Conservation (phyloP, 441 rosid genomes). For the Theobroma grandiflorum region DNA sequence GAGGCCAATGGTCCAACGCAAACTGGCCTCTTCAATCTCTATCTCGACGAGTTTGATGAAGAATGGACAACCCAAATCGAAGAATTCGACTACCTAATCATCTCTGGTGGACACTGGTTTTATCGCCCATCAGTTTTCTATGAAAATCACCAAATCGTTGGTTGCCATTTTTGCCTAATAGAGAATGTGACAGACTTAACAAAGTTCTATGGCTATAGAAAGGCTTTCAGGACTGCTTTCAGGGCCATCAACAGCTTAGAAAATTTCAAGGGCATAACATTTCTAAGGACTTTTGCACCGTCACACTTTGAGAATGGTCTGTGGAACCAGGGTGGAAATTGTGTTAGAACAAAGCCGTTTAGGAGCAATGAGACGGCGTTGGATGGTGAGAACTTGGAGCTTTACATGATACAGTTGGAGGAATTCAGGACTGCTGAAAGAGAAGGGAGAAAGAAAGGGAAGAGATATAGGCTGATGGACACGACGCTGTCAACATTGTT, state of each 20-base stretch:
- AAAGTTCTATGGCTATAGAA: conserved; percentile 57
- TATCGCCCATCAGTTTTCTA: conserved; percentile 52
- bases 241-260: conserved; percentile 46
- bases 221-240: conserved; percentile 59
- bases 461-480: conserved; percentile 55
- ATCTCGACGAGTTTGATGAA: conserved; percentile 56
- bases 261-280: conserved; percentile 55
- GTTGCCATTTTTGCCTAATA: conserved; percentile 52
- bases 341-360: conserved; percentile 52
- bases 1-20: conserved; percentile 44
- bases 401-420: conserved; percentile 66
- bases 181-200: conserved; percentile 51
- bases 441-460: conserved; percentile 54
- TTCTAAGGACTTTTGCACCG: conserved; percentile 57
- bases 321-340: conserved; percentile 70
- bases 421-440: conserved; percentile 63
- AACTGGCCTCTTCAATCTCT: conserved; percentile 57
- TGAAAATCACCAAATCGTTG: conserved; percentile 42
- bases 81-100: conserved; percentile 53
- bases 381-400: conserved; percentile 50
- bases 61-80: conserved; percentile 54
- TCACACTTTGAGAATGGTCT: conserved; percentile 66
- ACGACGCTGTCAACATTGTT: conserved; percentile 56
- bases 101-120: conserved; percentile 68
- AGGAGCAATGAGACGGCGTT: conserved; percentile 43